Base-by-base conservation (phyloP, 1,139 yeast species). In the Yamadazyma jaroonii region DNA sequence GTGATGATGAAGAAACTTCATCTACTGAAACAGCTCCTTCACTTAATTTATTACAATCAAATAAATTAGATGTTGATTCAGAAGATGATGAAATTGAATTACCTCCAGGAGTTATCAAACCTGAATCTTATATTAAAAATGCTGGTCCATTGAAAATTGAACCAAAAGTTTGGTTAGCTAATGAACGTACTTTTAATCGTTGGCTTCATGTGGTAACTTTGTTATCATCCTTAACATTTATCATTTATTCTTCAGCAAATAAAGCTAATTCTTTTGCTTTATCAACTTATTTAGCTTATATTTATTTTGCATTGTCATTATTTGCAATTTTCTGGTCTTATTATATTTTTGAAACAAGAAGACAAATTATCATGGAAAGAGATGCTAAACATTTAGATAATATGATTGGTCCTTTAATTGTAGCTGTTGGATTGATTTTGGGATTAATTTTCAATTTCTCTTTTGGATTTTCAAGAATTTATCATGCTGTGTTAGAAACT, bases 121-220 rank as follows among this genome's bases (percentile, higher is more conserved):
- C 98, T 36, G 79, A 76, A 9, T 67, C 73, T 35, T 79, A 85
- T 64, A 73, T 92, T 53, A 86, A 90, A 56, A 89, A 89, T 57
- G 81, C 92, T 26, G 96, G 97, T 6, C 94, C 96, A 2, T 77
- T 89, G 42, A 89, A 85, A 61, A 89, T 92, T 40, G 98, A 92
- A 67, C 95, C 97, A 25, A 92, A 92, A 60, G 98, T 92, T 27
- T 92, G 98, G 97, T 72, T 92, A 45, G 98, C 98, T 25, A 92
- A 92, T 57, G 98, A 92, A 66, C 84, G 98, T 62, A 92, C 98
- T 2, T 90, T 90, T 64, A 84, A 87, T 69, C 79, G 95, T 61
- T 92, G 98, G 98, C 72, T 92, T 47, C 92, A 85, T 53, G 92
- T 90, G 8, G 85, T 95, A n/a, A 80, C 95, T 0, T 67, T 92